Conservation (phyloP, 352 stramenopile species). For the Globisporangium radiosum region DNA sequence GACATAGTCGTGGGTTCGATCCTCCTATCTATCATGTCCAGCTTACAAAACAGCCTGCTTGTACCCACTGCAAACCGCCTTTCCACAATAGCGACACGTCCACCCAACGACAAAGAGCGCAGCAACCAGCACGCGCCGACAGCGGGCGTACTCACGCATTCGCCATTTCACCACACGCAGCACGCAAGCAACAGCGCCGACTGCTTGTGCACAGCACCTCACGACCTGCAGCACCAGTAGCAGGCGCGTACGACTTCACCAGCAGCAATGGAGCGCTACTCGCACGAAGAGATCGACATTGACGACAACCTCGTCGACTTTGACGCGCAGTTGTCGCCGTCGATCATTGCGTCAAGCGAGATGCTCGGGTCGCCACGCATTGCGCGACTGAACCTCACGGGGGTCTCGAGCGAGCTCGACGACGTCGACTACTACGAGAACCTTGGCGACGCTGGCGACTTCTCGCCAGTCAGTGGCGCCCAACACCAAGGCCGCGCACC, state of each 20-base stretch:
- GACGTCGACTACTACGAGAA: conserved; percentile 6
- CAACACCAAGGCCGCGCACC: not conserved
- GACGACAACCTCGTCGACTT: not conserved
- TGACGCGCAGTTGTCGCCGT: conserved; percentile 14
- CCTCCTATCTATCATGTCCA: no score
- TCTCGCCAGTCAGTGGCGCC: not conserved
- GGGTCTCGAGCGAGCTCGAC: conserved; percentile 15
- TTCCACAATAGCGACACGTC: no score
- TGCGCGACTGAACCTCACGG: conserved; percentile 18
- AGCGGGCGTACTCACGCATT: not conserved
- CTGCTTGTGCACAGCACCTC: no score
- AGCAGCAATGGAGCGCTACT: conserved; percentile 7
- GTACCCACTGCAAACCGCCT: no score
- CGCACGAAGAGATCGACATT: conserved; percentile 8
- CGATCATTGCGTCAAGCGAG: conserved; percentile 21
- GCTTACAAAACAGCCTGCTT: no score
- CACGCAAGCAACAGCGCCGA: not conserved
- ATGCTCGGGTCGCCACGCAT: conserved; percentile 21
- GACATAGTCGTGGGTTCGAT: no score
- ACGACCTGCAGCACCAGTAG: no score
- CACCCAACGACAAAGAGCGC: not conserved
- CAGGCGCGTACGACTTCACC: not conserved
- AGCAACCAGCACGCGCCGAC: not conserved
- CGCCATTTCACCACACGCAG: not conserved
- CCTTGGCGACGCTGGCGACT: conserved; percentile 1